A percentile compares a stretch with the other conserved stretches of the same genome.
phyloP scores from a whole-genome alignment of 2,329 filamentous ascomycete genomes.

The Phoma herbarum region DNA sequence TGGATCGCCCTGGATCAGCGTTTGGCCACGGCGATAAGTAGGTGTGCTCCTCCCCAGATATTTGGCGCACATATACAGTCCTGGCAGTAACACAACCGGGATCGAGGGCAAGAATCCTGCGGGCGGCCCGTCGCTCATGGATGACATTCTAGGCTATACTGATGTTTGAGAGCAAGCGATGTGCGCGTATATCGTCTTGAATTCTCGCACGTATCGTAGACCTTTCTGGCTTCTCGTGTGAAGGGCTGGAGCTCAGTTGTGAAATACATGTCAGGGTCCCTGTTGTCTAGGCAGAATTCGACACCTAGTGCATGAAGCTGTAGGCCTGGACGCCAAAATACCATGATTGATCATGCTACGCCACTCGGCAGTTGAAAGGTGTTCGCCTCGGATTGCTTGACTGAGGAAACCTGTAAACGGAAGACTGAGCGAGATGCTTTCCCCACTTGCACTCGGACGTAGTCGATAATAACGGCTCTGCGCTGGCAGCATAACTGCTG shows the following conservation, averaged over 20 bases:
- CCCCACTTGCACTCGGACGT: neutral
- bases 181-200: neutral
- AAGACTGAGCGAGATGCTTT: neutral
- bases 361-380: neutral
- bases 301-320: neutral
- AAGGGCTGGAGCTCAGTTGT: neutral
- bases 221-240: neutral
- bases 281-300: neutral
- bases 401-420: neutral
- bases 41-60: neutral
- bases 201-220: neutral
- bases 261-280: neutral
- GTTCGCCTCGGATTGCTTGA: neutral
- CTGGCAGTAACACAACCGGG: neutral
- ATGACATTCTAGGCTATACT: neutral
- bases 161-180: neutral
- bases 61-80: neutral
- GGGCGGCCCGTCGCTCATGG: neutral
- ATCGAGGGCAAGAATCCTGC: neutral
- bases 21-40: neutral
- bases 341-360: neutral
- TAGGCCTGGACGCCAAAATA: neutral
- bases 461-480: neutral
- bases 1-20: neutral
- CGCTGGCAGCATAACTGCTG: neutral